Percentiles rank a stretch among this genome's conserved stretches.
Conservation (phyloP, 805 yeast species). For the Jamesozyma gamospora region DNA sequence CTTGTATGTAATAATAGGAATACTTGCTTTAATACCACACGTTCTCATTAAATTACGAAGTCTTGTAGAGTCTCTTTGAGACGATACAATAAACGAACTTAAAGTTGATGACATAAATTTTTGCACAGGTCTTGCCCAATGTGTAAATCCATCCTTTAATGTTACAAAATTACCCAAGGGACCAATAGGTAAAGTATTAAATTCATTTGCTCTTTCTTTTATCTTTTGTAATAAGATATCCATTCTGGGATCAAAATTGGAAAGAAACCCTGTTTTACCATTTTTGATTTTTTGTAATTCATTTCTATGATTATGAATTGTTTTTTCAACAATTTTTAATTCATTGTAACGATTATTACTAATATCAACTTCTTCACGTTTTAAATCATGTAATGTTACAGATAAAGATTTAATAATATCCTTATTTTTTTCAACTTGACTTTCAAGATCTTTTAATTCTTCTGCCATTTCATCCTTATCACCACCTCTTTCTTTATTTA, state of each 20-base stretch:
- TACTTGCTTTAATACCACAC: slow-evolving; percentile 30
- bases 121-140: slow-evolving; percentile 57
- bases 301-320: slow-evolving; percentile 8
- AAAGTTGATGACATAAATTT: slow-evolving; percentile 39
- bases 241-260: slow-evolving; percentile 45
- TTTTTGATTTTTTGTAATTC: slow-evolving; percentile 23
- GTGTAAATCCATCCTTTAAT: slow-evolving; percentile 42
- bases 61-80: slow-evolving; percentile 45
- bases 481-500: slow-evolving; percentile 25
- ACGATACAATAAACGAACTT: slow-evolving; percentile 58
- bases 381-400: slow-evolving; percentile 10
- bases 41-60: slow-evolving; percentile 31
- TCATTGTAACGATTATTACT: slow-evolving; percentile 8
- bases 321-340: slow-evolving; percentile 6
- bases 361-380: slow-evolving; percentile 10
- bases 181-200: slow-evolving; percentile 55
- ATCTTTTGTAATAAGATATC: slow-evolving; percentile 35
- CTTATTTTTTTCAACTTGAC: slow-evolving; percentile 8
- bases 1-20: slow-evolving; percentile 38
- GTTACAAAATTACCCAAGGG: slow-evolving; percentile 63
- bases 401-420: slow-evolving; percentile 3
- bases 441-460: slow-evolving; percentile 9
- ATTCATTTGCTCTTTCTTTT: slow-evolving; percentile 26
- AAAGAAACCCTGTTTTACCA: slow-evolving; percentile 26
- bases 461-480: slow-evolving; percentile 22